phyloP scores from a whole-genome alignment of 352 stramenopile genomes.

The Phytophthora uliginosa region DNA sequence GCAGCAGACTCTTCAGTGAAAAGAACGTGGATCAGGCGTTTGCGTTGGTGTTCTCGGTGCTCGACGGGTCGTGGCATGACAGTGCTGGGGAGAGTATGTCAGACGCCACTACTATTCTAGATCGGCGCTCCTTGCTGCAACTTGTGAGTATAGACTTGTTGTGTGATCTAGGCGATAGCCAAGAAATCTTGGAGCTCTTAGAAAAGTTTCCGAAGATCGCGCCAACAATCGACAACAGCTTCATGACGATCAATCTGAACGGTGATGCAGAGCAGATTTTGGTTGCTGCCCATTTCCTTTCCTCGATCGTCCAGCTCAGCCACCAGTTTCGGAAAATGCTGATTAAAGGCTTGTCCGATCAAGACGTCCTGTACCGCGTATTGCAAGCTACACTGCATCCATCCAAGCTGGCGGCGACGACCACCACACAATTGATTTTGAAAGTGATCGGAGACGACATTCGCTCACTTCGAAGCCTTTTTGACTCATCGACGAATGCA shows the following conservation, averaged over 20 bases:
- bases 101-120: constrained; percentile 47
- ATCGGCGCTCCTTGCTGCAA: constrained; percentile 55
- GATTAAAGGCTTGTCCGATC: constrained; percentile 58
- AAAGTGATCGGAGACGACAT: constrained; percentile 73
- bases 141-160: constrained; percentile 74
- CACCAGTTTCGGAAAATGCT: constrained; percentile 74
- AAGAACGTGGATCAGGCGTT: constrained; percentile 87
- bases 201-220: constrained; percentile 65
- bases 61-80: constrained; percentile 66
- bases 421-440: constrained; percentile 62
- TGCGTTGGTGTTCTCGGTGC: constrained; percentile 76
- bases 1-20: constrained; percentile 80
- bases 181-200: constrained; percentile 62
- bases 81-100: constrained; percentile 31
- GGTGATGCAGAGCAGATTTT: constrained; percentile 66
- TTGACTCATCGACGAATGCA: constrained; percentile 47
- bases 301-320: constrained; percentile 56
- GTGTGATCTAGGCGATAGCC: constrained; percentile 66
- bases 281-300: constrained; percentile 74
- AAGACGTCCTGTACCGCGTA: constrained; percentile 73
- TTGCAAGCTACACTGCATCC: constrained; percentile 78
- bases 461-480: constrained; percentile 53
- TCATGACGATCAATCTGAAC: constrained; percentile 79
- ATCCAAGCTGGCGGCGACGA: constrained; percentile 67
- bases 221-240: constrained; percentile 56